Evolutionary conservation across 257 asterid species (phyloP), one percentile per base, ranked within the genome.

Genomic region (Solanum sparsipilum): DNA sequence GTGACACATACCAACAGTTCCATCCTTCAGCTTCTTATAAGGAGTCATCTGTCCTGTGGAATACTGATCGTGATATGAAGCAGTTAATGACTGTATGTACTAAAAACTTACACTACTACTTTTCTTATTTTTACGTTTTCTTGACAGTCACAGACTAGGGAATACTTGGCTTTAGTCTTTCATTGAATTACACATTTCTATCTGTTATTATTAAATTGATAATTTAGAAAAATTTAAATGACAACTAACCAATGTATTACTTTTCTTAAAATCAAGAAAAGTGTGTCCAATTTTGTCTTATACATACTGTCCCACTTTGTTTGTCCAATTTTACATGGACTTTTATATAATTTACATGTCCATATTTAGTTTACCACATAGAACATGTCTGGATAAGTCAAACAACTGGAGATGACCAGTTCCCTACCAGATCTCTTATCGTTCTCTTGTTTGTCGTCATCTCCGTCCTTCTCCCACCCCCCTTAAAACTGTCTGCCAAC

Each of bases 1-100:
- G 99, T 13, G 95, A 96, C 41, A 93, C 99, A n/a, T 96, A 95
- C 87, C 91, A 88, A 88, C 94, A 93, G 67, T 93, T 88, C 87
- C 91, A 91, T 84, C 89, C 95, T 39, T 85, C 83, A 7, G 90
- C 93, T 65, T 78, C 92, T 81, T 85, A 88, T 90, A 92, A 89
- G 88, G 92, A 90, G 46, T 91, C 93, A 4, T 81, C 92, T 32
- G 79, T 74, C 68, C 88, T 89, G 63, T 72, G 93, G n/a, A 91
- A 91, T 87, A 86, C 92, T 58, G 84, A 87, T 82, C 98, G 94
- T 87, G 93, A 93, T 87, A 87, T 83, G 90, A 96, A 93, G 88
- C 93, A 86, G 88, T 92, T 97, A 65, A 91, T 93, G 89, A 88
- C 94, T 91, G 99, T 97, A 91, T 9, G 95, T 91, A 44, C 78